Conservation (phyloP, 306 rosid genomes). For the Quercus mongolica region DNA sequence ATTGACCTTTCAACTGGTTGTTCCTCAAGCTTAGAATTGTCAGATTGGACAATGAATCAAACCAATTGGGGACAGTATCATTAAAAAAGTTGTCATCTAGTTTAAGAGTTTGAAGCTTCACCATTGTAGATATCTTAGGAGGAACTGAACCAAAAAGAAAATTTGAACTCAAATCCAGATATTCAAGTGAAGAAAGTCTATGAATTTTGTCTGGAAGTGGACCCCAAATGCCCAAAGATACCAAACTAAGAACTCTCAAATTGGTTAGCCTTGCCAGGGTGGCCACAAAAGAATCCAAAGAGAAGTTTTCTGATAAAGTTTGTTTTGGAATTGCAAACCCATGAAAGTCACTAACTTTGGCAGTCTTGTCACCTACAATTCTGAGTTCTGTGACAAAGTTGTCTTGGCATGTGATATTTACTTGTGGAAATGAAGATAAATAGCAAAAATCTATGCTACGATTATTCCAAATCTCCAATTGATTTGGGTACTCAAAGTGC, state of each 20-base stretch:
- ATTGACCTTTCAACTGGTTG: slow-evolving; percentile 60
- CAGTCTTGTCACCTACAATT: slow-evolving; percentile 53
- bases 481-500: slow-evolving; percentile 81
- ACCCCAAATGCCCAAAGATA: slow-evolving; percentile 95
- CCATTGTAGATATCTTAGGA: slow-evolving; percentile 67
- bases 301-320: slow-evolving; percentile 69
- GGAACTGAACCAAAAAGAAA: slow-evolving; percentile 86
- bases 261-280: slow-evolving; percentile 69
- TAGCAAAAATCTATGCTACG: slow-evolving; percentile 60
- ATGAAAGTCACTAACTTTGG: slow-evolving; percentile 41
- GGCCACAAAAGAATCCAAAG: slow-evolving; percentile 79
- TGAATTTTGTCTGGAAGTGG: slow-evolving; percentile 81
- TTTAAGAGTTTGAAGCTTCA: slow-evolving; percentile 58
- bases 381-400: slow-evolving; percentile 69
- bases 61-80: slow-evolving; percentile 58
- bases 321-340: slow-evolving; percentile 59
- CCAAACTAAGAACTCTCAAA: slow-evolving; percentile 66
- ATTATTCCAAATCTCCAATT: slow-evolving; percentile 72
- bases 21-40: slow-evolving; percentile 56
- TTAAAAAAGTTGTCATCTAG: slow-evolving; percentile 73
- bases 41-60: slow-evolving; percentile 50
- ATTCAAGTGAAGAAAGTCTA: slow-evolving; percentile 59
- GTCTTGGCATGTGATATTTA: slow-evolving; percentile 61
- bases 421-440: slow-evolving; percentile 43
- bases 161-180: slow-evolving; percentile 82